These are phyloP conservation scores for Macrophomina pseudophaseolina DNA, from an alignment of 2,329 filamentous ascomycete species.

Conservation along the genomic window DNA sequence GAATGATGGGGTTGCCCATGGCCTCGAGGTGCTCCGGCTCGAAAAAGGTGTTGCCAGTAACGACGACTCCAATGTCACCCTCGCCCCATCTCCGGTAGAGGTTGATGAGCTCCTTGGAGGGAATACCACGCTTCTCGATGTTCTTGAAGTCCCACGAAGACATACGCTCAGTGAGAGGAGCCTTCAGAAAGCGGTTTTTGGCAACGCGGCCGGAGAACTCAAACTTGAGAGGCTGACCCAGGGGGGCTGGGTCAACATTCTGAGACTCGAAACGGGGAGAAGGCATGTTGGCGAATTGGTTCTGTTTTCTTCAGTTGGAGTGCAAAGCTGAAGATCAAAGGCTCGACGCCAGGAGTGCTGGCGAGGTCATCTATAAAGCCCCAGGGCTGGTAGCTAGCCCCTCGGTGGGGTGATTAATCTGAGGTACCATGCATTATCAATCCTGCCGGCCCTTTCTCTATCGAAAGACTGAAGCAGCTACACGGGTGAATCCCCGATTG, in stretches of 20 bases:
- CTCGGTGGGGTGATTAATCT: slow-evolving; percentile 22
- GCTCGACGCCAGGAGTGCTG: background rate
- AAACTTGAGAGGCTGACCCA: slow-evolving; percentile 52
- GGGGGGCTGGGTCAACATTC: slow-evolving; percentile 46
- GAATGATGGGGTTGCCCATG: slow-evolving; percentile 65
- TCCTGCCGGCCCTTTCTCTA: slow-evolving; percentile 1
- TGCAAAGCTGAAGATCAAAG: slow-evolving; percentile 10
- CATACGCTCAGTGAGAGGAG: slow-evolving; percentile 69
- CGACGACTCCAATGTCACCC: slow-evolving; percentile 53
- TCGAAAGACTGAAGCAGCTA: slow-evolving; percentile 18
- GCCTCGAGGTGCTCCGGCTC: slow-evolving; percentile 57
- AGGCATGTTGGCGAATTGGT: slow-evolving; percentile 4
- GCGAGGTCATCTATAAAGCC: slow-evolving; percentile 7
- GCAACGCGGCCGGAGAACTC: slow-evolving; percentile 59
- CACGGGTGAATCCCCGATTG: slow-evolving; percentile 4
- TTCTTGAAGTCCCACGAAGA: slow-evolving; percentile 65
- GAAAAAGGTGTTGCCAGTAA: slow-evolving; percentile 65
- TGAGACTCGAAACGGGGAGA: slow-evolving; percentile 48
- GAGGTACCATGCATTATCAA: slow-evolving; percentile 9
- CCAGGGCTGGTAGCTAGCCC: background rate
- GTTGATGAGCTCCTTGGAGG: slow-evolving; percentile 62
- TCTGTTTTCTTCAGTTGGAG: background rate
- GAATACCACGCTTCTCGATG: slow-evolving; percentile 59
- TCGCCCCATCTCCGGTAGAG: slow-evolving; percentile 60
- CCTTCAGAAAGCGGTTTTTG: slow-evolving; percentile 69